Conservation (phyloP, 2,329 filamentous ascomycete species). For the Sporothrix phasma region DNA sequence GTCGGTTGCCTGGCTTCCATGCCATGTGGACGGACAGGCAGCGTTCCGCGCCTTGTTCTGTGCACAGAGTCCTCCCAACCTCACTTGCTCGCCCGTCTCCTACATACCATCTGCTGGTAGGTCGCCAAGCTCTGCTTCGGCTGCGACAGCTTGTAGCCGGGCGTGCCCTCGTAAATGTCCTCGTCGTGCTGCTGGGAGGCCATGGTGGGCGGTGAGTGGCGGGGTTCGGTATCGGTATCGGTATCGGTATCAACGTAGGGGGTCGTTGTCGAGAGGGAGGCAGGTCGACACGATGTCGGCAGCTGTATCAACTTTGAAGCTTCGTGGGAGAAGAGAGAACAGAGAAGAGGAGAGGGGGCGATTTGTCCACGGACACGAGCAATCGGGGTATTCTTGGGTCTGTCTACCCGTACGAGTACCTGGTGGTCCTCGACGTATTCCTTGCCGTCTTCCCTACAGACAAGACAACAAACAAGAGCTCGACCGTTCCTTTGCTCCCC, state of each 20-base stretch:
- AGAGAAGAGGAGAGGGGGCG: neutral
- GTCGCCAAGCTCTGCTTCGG: conserved; percentile 92
- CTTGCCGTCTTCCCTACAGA: neutral
- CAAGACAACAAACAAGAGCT: neutral
- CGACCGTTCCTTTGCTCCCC: neutral
- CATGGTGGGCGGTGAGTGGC: conserved; percentile 42
- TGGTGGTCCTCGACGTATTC: neutral
- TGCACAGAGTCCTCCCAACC: no score
- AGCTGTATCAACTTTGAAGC: neutral
- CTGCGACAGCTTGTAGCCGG: conserved; percentile 96
- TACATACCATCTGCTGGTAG: conserved; percentile 74
- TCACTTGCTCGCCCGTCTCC: conserved; percentile 10
- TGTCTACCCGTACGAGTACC: neutral
- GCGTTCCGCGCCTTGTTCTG: no score
- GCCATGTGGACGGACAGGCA: no score
- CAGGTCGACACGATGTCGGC: no score
- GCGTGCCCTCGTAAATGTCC: conserved; percentile 77
- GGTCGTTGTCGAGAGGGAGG: neutral
- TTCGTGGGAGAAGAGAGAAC: neutral
- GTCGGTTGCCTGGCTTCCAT: no score
- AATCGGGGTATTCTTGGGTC: no score
- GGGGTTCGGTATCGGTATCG: neutral
- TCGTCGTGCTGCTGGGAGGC: conserved; percentile 55
- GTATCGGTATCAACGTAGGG: no score
- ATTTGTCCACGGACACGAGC: no score